phyloP scores from a whole-genome alignment of 2,329 filamentous ascomycete species.

The Monilinia fructigena region DNA sequence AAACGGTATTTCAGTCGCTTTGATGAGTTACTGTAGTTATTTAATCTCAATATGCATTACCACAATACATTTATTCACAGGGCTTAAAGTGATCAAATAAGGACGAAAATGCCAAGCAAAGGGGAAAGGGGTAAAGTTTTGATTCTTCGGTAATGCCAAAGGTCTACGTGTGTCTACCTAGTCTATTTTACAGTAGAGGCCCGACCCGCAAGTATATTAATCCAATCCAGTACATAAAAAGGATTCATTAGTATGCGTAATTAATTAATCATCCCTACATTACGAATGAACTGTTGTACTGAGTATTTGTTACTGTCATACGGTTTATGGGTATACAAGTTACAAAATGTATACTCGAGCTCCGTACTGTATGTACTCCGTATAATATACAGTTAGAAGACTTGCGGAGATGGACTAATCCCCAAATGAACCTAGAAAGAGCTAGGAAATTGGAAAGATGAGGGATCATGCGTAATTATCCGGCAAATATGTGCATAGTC shows the following conservation, averaged over 20 bases:
- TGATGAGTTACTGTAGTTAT: background rate
- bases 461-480: background rate
- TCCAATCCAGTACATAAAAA: too few relatives aligned
- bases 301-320: too few relatives aligned
- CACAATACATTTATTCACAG: background rate
- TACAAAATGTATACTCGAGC: too few relatives aligned
- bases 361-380: too few relatives aligned
- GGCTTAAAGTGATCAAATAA: background rate
- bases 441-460: background rate
- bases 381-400: too few relatives aligned
- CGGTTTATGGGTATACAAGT: too few relatives aligned
- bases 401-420: background rate
- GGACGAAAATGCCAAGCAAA: background rate
- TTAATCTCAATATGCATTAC: background rate
- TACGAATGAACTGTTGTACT: background rate
- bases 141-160: background rate
- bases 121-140: background rate
- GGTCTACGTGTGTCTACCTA: background rate
- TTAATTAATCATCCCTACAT: background rate
- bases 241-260: too few relatives aligned
- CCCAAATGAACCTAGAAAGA: background rate
- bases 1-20: too few relatives aligned
- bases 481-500: background rate
- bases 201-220: background rate
- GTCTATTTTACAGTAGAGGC: background rate